Percentiles rank a stretch among this genome's conserved stretches.
Conservation (phyloP, 2,329 filamentous ascomycete species). For the Eurotiales sp. region DNA sequence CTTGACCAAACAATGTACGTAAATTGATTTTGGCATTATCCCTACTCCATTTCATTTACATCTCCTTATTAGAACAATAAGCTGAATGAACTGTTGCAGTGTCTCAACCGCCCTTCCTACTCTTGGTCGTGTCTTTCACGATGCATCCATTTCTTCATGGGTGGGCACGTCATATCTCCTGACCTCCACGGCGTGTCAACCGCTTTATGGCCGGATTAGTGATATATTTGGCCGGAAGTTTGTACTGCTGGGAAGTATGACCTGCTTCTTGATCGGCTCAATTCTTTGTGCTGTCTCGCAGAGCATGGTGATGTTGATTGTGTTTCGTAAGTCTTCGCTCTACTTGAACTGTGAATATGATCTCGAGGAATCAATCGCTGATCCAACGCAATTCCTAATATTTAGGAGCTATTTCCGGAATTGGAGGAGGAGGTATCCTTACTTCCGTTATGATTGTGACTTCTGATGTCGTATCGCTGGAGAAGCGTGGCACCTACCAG, state of each 20-base stretch:
- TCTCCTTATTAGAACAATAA: no score
- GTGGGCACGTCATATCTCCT: conserved; percentile 52
- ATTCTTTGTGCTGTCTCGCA: conserved; percentile 47
- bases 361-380: no score
- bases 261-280: conserved; percentile 52
- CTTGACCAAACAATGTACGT: not conserved
- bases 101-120: conserved; percentile 56
- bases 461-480: conserved; percentile 47
- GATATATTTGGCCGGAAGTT: conserved; percentile 58
- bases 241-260: conserved; percentile 47
- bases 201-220: conserved; percentile 32
- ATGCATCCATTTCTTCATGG: conserved; percentile 49
- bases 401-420: conserved; percentile 43
- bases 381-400: no score
- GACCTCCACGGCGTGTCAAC: conserved; percentile 39
- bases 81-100: conserved; percentile 15
- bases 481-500: conserved; percentile 42
- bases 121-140: conserved; percentile 51
- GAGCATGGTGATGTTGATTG: conserved; percentile 48
- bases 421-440: conserved; percentile 47
- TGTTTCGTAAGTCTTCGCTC: conserved; percentile 34
- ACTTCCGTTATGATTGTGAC: conserved; percentile 49
- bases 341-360: no score
- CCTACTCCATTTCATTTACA: no score
- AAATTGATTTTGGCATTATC: not conserved